Evolutionary conservation across 345 rosid genomes (phyloP).

Genomic region (Pistacia vera): DNA sequence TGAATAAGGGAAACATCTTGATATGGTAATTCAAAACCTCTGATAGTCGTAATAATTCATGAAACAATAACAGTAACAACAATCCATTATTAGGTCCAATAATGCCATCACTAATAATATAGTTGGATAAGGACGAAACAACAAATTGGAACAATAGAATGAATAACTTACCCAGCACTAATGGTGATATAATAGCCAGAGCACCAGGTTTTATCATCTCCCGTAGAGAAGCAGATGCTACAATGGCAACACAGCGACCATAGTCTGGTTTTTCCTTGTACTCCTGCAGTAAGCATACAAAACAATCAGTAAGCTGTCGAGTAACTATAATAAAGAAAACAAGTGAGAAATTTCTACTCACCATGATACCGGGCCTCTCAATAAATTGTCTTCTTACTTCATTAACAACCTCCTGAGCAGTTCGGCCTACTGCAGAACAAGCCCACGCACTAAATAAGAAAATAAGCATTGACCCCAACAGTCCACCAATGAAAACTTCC

Average conservation of each 20-base stretch:
- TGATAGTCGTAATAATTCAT: background rate
- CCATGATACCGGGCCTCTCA: conserved; percentile 99
- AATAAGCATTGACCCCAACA: conserved; percentile 96
- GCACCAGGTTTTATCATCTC: conserved; percentile 99
- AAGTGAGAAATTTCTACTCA: conserved; percentile 30
- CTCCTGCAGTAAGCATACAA: conserved; percentile 49
- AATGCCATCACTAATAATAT: no score
- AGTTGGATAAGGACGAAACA: background rate
- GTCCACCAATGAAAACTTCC: conserved; percentile 92
- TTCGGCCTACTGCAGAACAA: conserved; percentile 94
- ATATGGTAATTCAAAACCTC: background rate
- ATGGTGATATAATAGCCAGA: conserved; percentile 88
- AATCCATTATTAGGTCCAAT: background rate
- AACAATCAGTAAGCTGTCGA: conserved; percentile 7
- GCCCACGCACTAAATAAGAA: conserved; percentile 97
- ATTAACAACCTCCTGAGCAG: conserved; percentile 99
- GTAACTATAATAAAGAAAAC: background rate
- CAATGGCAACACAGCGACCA: conserved; percentile 97
- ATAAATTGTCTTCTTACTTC: conserved; percentile 99
- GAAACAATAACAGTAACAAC: background rate
- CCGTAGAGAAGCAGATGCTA: conserved; percentile 91
- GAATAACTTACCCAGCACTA: conserved; percentile 63
- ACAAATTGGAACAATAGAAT: background rate
- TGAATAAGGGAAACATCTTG: background rate
- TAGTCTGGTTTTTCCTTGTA: conserved; percentile 98